Evolutionary conservation across 805 yeast genomes (phyloP).

Genomic region (Ogataea polymorpha): DNA sequence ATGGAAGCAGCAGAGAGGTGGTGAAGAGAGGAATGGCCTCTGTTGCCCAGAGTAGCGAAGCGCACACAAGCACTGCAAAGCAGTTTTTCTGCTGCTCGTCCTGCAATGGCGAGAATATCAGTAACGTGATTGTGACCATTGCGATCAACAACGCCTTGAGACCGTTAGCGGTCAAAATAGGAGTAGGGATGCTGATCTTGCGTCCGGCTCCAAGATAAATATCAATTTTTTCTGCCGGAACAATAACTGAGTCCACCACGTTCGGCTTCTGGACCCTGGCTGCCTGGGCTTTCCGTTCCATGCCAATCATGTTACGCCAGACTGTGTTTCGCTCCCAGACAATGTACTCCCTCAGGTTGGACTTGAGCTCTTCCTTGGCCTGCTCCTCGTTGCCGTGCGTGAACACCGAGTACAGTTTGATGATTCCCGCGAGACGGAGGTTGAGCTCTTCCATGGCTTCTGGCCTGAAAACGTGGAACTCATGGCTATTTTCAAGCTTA

Average conservation of each 20-base stretch:
- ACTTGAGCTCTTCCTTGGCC: conserved; percentile 44
- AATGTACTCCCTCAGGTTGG: conserved; percentile 79
- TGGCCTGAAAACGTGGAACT: conserved; percentile 54
- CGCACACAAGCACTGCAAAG: conserved; percentile 74
- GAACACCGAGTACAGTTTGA: conserved; percentile 39
- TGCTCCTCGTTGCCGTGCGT: conserved; percentile 37
- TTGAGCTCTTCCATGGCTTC: conserved; percentile 49
- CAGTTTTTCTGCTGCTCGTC: conserved; percentile 70
- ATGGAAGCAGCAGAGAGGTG: conserved; percentile 80
- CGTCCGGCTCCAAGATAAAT: conserved; percentile 31
- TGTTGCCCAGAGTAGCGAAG: conserved; percentile 93
- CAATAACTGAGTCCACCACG: conserved; percentile 22
- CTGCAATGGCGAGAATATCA: conserved; percentile 56
- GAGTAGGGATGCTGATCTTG: conserved; percentile 32
- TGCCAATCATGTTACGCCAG: conserved; percentile 93
- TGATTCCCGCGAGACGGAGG: conserved; percentile 43
- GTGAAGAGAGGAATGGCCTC: conserved; percentile 91
- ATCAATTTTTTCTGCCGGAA: conserved; percentile 18
- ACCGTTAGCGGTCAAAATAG: conserved; percentile 36
- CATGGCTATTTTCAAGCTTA: conserved; percentile 35
- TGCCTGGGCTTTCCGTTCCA: conserved; percentile 83
- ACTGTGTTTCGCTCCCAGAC: conserved; percentile 98
- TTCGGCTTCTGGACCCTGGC: conserved; percentile 42
- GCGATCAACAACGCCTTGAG: conserved; percentile 47
- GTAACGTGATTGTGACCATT: conserved; percentile 44